Percentiles rank a stretch among this genome's conserved stretches.
phyloP scores from a whole-genome alignment of 371 early-diverging fungal genomes.

The Haplosporangium sp. region DNA sequence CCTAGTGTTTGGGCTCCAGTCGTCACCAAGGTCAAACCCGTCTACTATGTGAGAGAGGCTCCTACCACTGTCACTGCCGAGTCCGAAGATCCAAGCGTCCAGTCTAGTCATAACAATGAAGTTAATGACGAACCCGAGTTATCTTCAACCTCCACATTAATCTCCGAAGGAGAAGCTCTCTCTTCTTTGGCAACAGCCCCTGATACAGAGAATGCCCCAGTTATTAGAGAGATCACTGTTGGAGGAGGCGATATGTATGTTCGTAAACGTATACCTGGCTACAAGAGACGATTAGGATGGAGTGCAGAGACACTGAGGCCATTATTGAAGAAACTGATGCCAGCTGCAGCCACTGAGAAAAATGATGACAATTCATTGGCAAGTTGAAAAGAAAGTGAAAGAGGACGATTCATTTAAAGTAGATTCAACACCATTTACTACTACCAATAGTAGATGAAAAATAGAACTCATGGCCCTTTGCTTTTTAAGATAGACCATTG shows the following conservation, averaged over 20 bases:
- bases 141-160: too few species aligned
- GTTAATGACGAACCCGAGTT: too few species aligned
- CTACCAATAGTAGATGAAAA: too few species aligned
- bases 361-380: too few species aligned
- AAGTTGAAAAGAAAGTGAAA: too few species aligned
- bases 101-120: not conserved
- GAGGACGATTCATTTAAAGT: too few species aligned
- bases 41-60: not conserved
- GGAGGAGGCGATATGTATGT: slow-evolving; percentile 24
- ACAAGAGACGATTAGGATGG: slow-evolving; percentile 9
- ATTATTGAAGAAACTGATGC: not conserved
- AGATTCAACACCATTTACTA: too few species aligned
- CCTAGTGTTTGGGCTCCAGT: slow-evolving; percentile 22
- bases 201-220: not conserved
- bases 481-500: too few species aligned
- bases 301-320: not conserved
- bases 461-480: too few species aligned
- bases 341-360: too few species aligned
- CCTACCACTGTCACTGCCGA: not conserved
- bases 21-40: slow-evolving; percentile 10
- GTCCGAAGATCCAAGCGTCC: too few species aligned
- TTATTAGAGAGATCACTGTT: slow-evolving; percentile 14
- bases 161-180: too few species aligned
- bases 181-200: not conserved
- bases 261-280: slow-evolving; percentile 12